Conservation (phyloP, 2,329 filamentous ascomycete species). For the Pestalotiopsis fici region DNA sequence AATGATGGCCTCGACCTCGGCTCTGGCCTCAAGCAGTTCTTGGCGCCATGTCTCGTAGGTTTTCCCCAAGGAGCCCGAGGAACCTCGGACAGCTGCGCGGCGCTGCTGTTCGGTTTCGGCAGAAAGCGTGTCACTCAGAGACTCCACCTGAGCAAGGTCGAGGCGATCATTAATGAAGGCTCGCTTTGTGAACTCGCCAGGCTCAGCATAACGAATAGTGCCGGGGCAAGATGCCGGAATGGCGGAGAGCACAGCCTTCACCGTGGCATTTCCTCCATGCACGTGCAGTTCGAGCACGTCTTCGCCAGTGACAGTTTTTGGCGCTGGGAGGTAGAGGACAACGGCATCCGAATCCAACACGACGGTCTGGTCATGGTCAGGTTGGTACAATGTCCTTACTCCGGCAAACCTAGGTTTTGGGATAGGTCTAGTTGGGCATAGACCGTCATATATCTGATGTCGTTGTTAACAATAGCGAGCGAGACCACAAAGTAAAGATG, state of each 20-base stretch:
- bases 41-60: constrained; percentile 84
- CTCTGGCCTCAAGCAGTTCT: constrained; percentile 76
- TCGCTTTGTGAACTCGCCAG: constrained; percentile 91
- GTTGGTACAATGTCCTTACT: constrained; percentile 72
- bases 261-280: constrained; percentile 88
- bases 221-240: constrained; percentile 55
- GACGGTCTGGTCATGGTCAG: constrained; percentile 37
- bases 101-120: constrained; percentile 92
- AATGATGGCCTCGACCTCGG: constrained; percentile 91
- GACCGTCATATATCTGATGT: constrained; percentile 44
- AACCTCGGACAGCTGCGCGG: constrained; percentile 78
- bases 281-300: constrained; percentile 91
- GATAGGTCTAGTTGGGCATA: constrained; percentile 48
- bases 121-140: constrained; percentile 61
- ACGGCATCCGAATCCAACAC: constrained; percentile 79
- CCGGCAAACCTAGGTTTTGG: constrained; percentile 61
- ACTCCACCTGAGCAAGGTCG: constrained; percentile 81
- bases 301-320: constrained; percentile 86
- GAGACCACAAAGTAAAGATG: constrained; percentile 20
- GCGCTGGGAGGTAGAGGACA: constrained; percentile 79
- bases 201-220: constrained; percentile 81
- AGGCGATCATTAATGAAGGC: constrained; percentile 87
- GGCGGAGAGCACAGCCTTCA: constrained; percentile 80
- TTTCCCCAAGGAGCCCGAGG: constrained; percentile 67
- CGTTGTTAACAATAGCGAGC: neutral